Evolutionary conservation across 441 rosid species (phyloP).

Genomic region (Gossypium davidsonii): DNA sequence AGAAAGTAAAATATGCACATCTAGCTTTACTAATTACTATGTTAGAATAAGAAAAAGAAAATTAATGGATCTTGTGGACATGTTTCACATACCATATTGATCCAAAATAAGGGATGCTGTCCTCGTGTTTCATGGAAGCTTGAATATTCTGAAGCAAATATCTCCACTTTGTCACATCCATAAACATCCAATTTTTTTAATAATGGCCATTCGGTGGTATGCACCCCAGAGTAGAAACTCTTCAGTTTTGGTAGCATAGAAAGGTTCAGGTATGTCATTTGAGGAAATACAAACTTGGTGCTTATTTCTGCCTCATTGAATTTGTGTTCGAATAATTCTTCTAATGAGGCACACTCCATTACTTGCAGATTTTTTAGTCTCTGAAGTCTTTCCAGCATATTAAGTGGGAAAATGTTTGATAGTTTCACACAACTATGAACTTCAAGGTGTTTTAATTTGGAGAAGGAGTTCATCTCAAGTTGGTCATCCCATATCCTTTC

Average conservation of each 20-base stretch:
- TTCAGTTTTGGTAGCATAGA: conserved; percentile 11
- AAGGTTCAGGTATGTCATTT: conserved; percentile 10
- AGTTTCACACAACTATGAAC: not conserved
- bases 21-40: not conserved
- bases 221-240: conserved; percentile 12
- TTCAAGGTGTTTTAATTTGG: not conserved
- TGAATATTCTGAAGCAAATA: not conserved
- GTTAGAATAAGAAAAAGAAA: not conserved
- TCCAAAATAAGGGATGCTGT: not conserved
- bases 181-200: conserved; percentile 6
- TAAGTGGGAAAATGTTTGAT: not conserved
- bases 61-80: not conserved
- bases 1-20: not conserved
- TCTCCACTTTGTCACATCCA: conserved; percentile 3
- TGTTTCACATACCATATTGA: not conserved
- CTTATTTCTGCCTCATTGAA: not conserved
- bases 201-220: conserved; percentile 8
- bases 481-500: conserved; percentile 5
- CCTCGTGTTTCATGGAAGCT: not conserved
- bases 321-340: not conserved
- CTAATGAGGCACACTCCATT: not conserved
- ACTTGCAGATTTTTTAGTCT: conserved; percentile 1
- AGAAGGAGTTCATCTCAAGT: not conserved
- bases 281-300: conserved; percentile 6
- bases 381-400: conserved; percentile 5